phyloP scores from a whole-genome alignment of 2,329 filamentous ascomycete genomes.

The Hypoxylon sp. region DNA sequence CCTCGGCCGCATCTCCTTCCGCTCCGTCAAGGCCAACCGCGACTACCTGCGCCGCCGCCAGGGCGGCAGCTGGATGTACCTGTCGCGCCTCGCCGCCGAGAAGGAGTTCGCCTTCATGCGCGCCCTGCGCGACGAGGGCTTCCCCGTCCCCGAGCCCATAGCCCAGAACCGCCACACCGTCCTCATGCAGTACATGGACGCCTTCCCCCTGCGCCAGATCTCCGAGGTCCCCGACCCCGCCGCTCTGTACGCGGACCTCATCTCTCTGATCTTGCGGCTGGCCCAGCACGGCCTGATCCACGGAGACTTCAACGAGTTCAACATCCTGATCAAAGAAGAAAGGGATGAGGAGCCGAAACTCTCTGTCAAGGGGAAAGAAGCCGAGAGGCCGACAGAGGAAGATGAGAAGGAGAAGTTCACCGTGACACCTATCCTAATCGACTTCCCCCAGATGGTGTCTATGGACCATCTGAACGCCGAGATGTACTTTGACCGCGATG shows the following conservation, averaged over 20 bases:
- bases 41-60: constrained; percentile 82
- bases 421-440: constrained; percentile 87
- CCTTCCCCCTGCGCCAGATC: constrained; percentile 91
- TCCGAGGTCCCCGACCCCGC: constrained; percentile 85
- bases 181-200: constrained; percentile 94
- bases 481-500: constrained; percentile 97
- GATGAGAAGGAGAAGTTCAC: constrained; percentile 56
- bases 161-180: constrained; percentile 94
- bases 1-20: constrained; percentile 94
- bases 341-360: constrained; percentile 47
- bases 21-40: constrained; percentile 93
- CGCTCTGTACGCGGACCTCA: constrained; percentile 89
- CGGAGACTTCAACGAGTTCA: constrained; percentile 99
- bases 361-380: constrained; percentile 34
- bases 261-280: constrained; percentile 84
- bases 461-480: constrained; percentile 94
- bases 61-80: constrained; percentile 96
- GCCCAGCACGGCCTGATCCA: constrained; percentile 92
- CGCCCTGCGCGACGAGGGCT: constrained; percentile 83
- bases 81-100: constrained; percentile 90
- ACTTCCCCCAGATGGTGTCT: constrained; percentile 98
- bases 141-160: constrained; percentile 89
- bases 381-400: constrained; percentile 32
- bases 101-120: constrained; percentile 97
- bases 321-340: constrained; percentile 90